Evolutionary conservation across 179 eudicot species (phyloP).

Genomic region (Nepenthes alata): DNA sequence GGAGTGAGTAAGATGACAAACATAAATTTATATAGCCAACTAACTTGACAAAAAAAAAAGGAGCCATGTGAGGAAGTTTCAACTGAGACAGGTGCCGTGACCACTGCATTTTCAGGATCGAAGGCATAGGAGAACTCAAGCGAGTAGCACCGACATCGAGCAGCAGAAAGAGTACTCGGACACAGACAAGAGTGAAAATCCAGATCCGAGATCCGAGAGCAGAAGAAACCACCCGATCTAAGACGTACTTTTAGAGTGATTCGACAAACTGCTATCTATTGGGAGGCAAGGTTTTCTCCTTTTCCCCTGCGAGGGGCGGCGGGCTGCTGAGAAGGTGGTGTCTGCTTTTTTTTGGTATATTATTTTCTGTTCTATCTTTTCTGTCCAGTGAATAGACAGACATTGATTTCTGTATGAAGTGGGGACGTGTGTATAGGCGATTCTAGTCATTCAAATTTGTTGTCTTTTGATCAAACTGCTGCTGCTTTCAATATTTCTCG

Average conservation of each 20-base stretch:
- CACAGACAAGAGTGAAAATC: slow-evolving; percentile 50
- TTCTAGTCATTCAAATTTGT: slow-evolving; percentile 21
- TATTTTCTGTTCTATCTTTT: background rate
- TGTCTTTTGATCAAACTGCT: background rate
- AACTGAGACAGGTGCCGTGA: background rate
- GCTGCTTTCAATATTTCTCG: too few species aligned
- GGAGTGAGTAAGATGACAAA: too few species aligned
- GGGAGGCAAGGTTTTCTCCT: too few species aligned
- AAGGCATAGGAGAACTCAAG: slow-evolving; percentile 41
- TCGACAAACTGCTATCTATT: too few species aligned
- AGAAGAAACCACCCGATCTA: slow-evolving; percentile 8
- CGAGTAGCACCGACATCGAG: slow-evolving; percentile 37
- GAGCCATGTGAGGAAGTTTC: background rate
- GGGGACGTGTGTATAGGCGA: slow-evolving; percentile 26
- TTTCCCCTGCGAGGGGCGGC: too few species aligned
- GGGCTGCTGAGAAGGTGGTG: too few species aligned
- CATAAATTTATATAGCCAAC: too few species aligned
- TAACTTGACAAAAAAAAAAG: too few species aligned
- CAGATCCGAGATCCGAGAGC: slow-evolving; percentile 35
- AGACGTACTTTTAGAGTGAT: too few species aligned
- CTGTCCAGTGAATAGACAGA: slow-evolving; percentile 18
- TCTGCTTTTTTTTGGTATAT: slow-evolving; percentile 4
- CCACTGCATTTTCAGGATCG: slow-evolving; percentile 28
- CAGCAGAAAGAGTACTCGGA: slow-evolving; percentile 39
- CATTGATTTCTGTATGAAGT: slow-evolving; percentile 20